phyloP scores from a whole-genome alignment of 306 rosid species.

The Dryas alaskensis region DNA sequence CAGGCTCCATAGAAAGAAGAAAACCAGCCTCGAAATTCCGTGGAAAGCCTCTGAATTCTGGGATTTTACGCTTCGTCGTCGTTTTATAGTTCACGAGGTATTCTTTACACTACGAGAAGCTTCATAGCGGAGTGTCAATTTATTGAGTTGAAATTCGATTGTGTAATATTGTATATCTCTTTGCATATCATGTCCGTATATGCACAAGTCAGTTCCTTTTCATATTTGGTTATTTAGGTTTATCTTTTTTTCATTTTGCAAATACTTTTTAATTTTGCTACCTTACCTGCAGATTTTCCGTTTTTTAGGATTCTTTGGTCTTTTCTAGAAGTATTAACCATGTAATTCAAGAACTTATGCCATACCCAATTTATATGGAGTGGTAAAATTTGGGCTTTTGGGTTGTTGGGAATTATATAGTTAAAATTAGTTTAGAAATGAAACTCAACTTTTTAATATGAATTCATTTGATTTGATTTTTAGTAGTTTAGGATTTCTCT shows the following conservation, averaged over 20 bases:
- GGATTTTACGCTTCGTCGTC: background rate
- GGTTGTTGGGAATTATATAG: background rate
- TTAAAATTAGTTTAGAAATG: background rate
- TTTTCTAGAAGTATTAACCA: background rate
- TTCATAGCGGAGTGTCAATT: background rate
- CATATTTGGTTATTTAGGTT: background rate
- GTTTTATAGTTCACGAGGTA: slow-evolving; percentile 1
- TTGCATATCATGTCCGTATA: background rate
- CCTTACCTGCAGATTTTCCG: background rate
- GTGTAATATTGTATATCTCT: background rate
- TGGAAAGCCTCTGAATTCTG: background rate
- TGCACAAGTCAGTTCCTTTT: background rate
- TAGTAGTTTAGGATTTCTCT: background rate
- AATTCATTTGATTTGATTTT: background rate
- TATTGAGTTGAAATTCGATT: background rate
- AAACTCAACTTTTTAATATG: background rate
- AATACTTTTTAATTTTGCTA: background rate
- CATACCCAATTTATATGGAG: background rate
- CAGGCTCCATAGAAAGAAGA: background rate
- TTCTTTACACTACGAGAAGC: background rate
- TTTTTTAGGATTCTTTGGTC: no score
- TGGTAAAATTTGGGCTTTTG: background rate
- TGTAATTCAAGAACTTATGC: background rate
- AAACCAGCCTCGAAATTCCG: background rate
- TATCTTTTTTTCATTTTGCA: no score